Conservation (phyloP, 441 rosid genomes). For the Jatropha podagrica region DNA sequence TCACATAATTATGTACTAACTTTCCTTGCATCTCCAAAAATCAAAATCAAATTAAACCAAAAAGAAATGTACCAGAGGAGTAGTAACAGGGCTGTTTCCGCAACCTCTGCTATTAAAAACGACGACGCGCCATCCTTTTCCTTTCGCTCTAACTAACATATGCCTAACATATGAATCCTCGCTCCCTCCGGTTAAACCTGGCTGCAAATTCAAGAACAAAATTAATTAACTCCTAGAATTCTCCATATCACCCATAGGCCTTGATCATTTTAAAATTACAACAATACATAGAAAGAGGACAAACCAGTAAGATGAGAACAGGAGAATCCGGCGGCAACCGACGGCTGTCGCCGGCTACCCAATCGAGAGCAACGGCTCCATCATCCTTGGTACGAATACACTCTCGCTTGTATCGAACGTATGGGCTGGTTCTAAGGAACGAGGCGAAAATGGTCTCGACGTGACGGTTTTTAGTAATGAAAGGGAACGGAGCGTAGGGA, state of each 20-base stretch:
- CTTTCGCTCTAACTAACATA: conserved; percentile 57
- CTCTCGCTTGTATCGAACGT: conserved; percentile 58
- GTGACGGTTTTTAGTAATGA: conserved; percentile 64
- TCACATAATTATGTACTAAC: background rate
- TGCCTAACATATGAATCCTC: conserved; percentile 77
- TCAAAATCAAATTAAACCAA: conserved; percentile 7
- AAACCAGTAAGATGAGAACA: conserved; percentile 65
- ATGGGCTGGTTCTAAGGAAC: conserved; percentile 57
- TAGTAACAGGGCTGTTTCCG: conserved; percentile 76
- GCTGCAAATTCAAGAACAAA: conserved; percentile 37
- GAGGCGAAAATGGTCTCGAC: conserved; percentile 84
- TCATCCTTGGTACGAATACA: conserved; percentile 62
- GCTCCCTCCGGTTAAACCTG: conserved; percentile 89
- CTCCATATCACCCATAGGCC: background rate
- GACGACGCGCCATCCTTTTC: conserved; percentile 80
- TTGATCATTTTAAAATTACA: no score
- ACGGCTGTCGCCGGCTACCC: conserved; percentile 71
- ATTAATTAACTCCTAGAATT: background rate
- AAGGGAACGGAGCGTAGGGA: conserved; percentile 58
- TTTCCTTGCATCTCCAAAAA: background rate
- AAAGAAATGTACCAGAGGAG: conserved; percentile 60
- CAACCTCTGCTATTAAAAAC: conserved; percentile 91
- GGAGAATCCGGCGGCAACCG: conserved; percentile 55
- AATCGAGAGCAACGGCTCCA: conserved; percentile 76
- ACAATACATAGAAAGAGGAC: background rate